These are phyloP conservation scores for Xylaria sp. DNA, from an alignment of 2,329 filamentous ascomycete genomes.

Conservation along the genomic window DNA sequence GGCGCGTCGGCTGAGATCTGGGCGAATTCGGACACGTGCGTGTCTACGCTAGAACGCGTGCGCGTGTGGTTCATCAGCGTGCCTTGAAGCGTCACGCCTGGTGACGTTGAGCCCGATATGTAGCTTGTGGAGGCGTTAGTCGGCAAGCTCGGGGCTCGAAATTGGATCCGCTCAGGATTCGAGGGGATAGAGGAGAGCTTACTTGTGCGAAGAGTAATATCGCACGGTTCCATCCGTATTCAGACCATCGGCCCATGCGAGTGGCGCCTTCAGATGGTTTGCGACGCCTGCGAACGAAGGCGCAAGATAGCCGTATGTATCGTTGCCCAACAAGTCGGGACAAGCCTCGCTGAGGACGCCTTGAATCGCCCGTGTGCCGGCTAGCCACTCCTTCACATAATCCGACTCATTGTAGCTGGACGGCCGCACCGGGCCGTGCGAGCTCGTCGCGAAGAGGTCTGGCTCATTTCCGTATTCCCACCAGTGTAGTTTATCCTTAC, in stretches of 20 bases:
- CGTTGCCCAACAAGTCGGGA: slow-evolving; percentile 51
- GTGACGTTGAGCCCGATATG: slow-evolving; percentile 63
- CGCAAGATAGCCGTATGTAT: slow-evolving; percentile 57
- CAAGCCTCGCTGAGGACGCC: slow-evolving; percentile 53
- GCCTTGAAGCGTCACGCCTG: slow-evolving; percentile 64
- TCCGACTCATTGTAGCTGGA: slow-evolving; percentile 57
- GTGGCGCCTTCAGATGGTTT: slow-evolving; percentile 57
- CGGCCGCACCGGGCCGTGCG: slow-evolving; percentile 58
- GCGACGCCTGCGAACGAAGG: slow-evolving; percentile 61
- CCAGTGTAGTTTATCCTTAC: slow-evolving; percentile 54
- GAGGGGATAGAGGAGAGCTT: slow-evolving; percentile 30
- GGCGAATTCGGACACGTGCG: slow-evolving; percentile 54
- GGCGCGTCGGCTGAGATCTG: slow-evolving; percentile 43
- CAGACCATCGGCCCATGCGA: slow-evolving; percentile 60
- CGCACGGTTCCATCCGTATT: slow-evolving; percentile 55
- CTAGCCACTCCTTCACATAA: slow-evolving; percentile 64
- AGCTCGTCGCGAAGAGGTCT: slow-evolving; percentile 60
- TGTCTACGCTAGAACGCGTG: slow-evolving; percentile 54
- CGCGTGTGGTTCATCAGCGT: slow-evolving; percentile 68
- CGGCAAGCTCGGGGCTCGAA: background rate
- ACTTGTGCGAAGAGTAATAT: slow-evolving; percentile 66
- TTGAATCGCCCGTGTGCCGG: slow-evolving; percentile 57
- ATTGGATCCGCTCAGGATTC: background rate
- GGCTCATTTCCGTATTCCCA: slow-evolving; percentile 72
- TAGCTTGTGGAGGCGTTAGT: slow-evolving; percentile 51